Evolutionary conservation across 345 rosid genomes (phyloP), one percentile per base, ranked within the genome.

Genomic region (Lenwebbia sp.): DNA sequence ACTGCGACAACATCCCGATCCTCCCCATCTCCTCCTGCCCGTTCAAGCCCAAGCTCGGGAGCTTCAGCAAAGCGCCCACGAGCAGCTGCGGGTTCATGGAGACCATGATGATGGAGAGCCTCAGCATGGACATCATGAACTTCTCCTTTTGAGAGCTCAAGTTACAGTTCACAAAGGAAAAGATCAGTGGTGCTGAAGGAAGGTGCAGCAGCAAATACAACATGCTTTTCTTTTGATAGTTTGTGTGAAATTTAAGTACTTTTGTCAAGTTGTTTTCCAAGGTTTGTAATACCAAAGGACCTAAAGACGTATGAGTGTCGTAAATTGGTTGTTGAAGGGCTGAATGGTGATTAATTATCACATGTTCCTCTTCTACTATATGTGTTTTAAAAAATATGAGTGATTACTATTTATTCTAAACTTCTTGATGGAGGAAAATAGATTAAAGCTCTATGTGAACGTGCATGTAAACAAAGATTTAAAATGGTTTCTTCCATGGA

Each of bases 1-100:
- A 89, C 57, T 91, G 92, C 14, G 92, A 91, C 47, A 88, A 82
- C n/a, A 87, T 91, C 44, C 92, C 92, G 0, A 88, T 91, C 55
- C 54, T 91, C 41, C 92, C 92, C 23, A 85, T 91, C 4, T 57
- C 82, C 22, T 83, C 83, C 62, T 51, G 86, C 86, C 58, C 82
- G 12, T 40, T 85, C 28, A 65, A 62, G 47, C 82, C 81, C 82
- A 65, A 52, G 53, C 28, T 50, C 4, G 28, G 47, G 10, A 52
- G 21, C 86, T 65, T 85, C 47, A 22, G 30, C 54, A 40, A 54
- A 9, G 65, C 47, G 56, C 53, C 78, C 15, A 4, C 54, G 5
- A 84, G 14, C 56, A 56, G 58, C 58, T 87, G 88, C 10, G 84
- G 88, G 23, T 87, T 84, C 82, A 81, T 84, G 86, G 88, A 87